Evolutionary conservation across 306 rosid species (phyloP).

Genomic region (Vachellia pachyceras): DNA sequence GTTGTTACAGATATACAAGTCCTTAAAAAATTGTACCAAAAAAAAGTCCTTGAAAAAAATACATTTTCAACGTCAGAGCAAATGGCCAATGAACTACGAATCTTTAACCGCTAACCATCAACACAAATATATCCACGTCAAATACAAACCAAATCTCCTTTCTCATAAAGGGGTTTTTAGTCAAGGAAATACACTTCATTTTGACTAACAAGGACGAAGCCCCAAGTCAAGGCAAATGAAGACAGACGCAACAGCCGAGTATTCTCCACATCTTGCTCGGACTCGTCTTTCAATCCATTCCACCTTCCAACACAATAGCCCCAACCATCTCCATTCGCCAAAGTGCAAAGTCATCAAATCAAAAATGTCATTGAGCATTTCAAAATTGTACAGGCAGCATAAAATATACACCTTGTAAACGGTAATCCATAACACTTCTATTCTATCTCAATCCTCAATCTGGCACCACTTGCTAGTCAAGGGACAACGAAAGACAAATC

Average conservation of each 20-base stretch:
- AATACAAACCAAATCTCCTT: neutral
- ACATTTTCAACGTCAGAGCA: neutral
- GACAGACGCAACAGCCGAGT: neutral
- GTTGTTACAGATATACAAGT: too few relatives aligned
- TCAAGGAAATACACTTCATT: neutral
- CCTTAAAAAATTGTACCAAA: too few relatives aligned
- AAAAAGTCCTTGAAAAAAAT: too few relatives aligned
- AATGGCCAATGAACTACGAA: too few relatives aligned
- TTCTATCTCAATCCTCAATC: slow-evolving; percentile 23
- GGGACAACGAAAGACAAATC: slow-evolving; percentile 25
- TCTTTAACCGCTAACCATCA: neutral
- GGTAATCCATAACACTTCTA: slow-evolving; percentile 18
- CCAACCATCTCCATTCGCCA: neutral
- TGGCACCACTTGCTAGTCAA: neutral
- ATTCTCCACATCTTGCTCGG: neutral
- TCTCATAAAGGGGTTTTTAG: neutral
- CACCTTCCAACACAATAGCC: neutral
- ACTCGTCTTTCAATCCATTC: too few relatives aligned
- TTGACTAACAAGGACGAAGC: neutral
- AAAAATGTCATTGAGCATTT: neutral
- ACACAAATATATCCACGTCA: neutral
- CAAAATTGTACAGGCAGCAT: neutral
- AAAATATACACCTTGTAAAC: slow-evolving; percentile 2
- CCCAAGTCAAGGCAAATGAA: neutral
- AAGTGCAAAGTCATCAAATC: neutral